phyloP scores from a whole-genome alignment of 805 yeast species.

The Kuraishia ogatae region DNA sequence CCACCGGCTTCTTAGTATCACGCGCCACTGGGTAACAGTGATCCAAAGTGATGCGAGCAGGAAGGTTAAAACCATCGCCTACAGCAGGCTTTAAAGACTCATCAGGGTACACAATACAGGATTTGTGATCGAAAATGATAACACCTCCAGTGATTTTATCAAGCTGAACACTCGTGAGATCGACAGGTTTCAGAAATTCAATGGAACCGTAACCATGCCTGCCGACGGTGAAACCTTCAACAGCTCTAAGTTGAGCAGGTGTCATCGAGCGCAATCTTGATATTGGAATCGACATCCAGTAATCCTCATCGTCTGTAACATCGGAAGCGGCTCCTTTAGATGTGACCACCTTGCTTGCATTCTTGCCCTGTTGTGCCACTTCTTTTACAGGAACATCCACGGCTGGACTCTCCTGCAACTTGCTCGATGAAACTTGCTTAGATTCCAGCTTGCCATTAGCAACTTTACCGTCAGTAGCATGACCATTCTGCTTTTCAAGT shows the following conservation, averaged over 20 bases:
- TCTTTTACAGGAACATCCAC: not conserved
- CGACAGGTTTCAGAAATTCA: constrained; percentile 75
- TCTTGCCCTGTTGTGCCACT: not conserved
- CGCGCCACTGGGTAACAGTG: constrained; percentile 76
- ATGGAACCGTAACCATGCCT: constrained; percentile 70
- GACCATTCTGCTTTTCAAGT: not conserved
- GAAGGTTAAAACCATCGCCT: constrained; percentile 81
- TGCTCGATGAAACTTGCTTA: not conserved
- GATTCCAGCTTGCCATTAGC: not conserved
- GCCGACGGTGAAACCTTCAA: constrained; percentile 66
- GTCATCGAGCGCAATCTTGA: constrained; percentile 52
- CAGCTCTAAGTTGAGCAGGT: constrained; percentile 53
- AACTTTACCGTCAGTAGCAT: not conserved
- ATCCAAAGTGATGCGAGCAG: constrained; percentile 63
- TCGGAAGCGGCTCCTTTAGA: not conserved
- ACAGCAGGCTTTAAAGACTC: constrained; percentile 44
- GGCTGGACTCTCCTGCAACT: not conserved
- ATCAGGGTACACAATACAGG: constrained; percentile 69
- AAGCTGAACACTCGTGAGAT: constrained; percentile 57
- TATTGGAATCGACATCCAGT: constrained; percentile 79
- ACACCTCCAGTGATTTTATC: constrained; percentile 59
- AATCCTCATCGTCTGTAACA: constrained; percentile 17
- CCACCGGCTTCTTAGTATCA: constrained; percentile 63
- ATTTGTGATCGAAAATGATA: constrained; percentile 49
- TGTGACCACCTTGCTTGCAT: not conserved